Evolutionary conservation across 768 basidiomycete genomes (phyloP).

Genomic region (Grammothele lineata): DNA sequence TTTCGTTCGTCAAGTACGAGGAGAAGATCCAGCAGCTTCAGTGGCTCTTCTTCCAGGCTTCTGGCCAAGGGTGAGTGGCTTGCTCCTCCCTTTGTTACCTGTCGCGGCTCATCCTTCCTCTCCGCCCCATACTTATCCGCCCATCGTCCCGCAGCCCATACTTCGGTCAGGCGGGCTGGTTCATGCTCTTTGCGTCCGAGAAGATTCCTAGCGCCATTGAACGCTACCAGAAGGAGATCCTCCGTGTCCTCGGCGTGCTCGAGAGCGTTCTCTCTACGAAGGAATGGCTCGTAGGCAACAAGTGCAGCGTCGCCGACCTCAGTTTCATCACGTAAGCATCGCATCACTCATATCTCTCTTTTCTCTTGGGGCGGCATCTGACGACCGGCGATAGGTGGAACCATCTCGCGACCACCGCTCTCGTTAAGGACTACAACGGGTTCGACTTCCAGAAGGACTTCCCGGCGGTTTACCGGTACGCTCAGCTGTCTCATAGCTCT

Average conservation of each 20-base stretch:
- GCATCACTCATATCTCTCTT: too few species aligned
- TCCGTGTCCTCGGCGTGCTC: constrained; percentile 10
- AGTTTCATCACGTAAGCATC: background rate
- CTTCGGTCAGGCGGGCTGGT: constrained; percentile 7
- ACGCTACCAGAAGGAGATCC: constrained; percentile 12
- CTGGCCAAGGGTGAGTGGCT: constrained; percentile 14
- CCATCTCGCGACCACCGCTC: too few species aligned
- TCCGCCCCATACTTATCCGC: background rate
- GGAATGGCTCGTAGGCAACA: background rate
- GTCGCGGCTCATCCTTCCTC: too few species aligned
- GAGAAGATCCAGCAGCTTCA: constrained; percentile 18
- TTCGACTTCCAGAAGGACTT: too few species aligned
- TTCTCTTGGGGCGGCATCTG: too few species aligned
- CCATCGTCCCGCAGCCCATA: background rate
- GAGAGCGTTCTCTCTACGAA: background rate
- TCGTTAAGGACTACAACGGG: too few species aligned
- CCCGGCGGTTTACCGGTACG: background rate
- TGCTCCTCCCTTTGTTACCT: background rate
- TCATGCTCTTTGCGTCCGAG: constrained; percentile 1
- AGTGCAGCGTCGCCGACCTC: background rate
- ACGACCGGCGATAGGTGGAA: too few species aligned
- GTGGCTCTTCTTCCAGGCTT: constrained; percentile 37
- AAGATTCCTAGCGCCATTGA: constrained; percentile 10
- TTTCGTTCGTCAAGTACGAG: background rate
- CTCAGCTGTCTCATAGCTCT: too few species aligned